A percentile compares a stretch with the other conserved stretches of the same genome.
These are phyloP conservation scores for Scolecobasidium constrictum DNA, from an alignment of 2,329 filamentous ascomycete species.

Conservation along the genomic window DNA sequence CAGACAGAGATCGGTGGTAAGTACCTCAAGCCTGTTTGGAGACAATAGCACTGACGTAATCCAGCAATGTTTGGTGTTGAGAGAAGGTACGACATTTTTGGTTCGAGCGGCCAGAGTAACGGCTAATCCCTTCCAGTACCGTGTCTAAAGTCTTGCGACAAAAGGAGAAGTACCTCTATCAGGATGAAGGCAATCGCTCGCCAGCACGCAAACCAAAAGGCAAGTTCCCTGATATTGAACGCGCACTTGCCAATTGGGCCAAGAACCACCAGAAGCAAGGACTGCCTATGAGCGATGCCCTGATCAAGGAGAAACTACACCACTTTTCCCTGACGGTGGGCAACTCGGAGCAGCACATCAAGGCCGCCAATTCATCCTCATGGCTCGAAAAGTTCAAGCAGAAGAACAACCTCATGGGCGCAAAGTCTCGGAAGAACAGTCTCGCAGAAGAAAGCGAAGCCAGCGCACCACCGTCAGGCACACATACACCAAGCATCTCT, in stretches of 20 bases:
- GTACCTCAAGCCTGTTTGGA: constrained; percentile 17
- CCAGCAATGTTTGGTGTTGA: constrained; percentile 86
- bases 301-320: constrained; percentile 73
- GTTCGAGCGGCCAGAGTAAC: too few species aligned
- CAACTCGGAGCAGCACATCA: constrained; percentile 59
- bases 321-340: constrained; percentile 69
- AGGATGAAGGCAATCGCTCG: constrained; percentile 67
- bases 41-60: constrained; percentile 9
- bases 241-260: constrained; percentile 79
- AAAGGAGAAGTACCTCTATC: constrained; percentile 86
- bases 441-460: constrained; percentile 26
- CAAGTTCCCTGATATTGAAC: constrained; percentile 83
- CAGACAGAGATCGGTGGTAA: constrained; percentile 90
- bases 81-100: constrained; percentile 75
- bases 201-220: constrained; percentile 75
- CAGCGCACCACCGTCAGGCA: constrained; percentile 31
- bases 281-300: constrained; percentile 61
- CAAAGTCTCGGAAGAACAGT: constrained; percentile 44
- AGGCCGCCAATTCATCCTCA: constrained; percentile 52
- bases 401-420: constrained; percentile 55
- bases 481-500: constrained; percentile 57
- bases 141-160: constrained; percentile 96
- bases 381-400: constrained; percentile 97
- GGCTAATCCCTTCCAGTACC: constrained; percentile 55
- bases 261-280: constrained; percentile 71